Percentiles rank a stretch among this genome's conserved stretches.
Conservation (phyloP, 2,329 filamentous ascomycete genomes). For the Fusarium marasasianum region DNA sequence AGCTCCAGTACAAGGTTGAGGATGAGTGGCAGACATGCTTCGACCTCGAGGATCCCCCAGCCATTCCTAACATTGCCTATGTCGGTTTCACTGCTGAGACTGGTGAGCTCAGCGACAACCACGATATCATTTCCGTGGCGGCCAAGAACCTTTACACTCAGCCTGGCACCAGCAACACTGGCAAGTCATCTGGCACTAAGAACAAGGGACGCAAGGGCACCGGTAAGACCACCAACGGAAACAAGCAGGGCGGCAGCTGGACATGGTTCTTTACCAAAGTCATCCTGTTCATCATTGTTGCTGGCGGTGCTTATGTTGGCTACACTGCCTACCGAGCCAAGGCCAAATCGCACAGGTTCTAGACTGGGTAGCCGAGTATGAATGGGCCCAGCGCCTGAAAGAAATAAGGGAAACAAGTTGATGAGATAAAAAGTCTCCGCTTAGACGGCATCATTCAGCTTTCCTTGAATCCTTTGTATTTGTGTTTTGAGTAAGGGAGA, state of each 20-base stretch:
- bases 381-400: neutral
- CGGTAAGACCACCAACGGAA: constrained; percentile 45
- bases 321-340: constrained; percentile 83
- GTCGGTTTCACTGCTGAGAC: constrained; percentile 88
- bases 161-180: constrained; percentile 54
- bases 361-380: constrained; percentile 27
- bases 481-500: constrained; percentile 28
- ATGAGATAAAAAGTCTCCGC: constrained; percentile 13
- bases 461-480: constrained; percentile 22
- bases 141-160: constrained; percentile 87
- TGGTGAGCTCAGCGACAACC: constrained; percentile 95
- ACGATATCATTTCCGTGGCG: constrained; percentile 90
- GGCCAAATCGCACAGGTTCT: constrained; percentile 68
- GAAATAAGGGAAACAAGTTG: constrained; percentile 1
- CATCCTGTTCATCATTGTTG: constrained; percentile 74
- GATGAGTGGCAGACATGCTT: constrained; percentile 93
- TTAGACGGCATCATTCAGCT: constrained; percentile 22
- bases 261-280: constrained; percentile 80
- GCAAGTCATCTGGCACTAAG: constrained; percentile 49
- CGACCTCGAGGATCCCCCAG: constrained; percentile 73
- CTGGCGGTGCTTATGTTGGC: constrained; percentile 83
- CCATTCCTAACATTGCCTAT: constrained; percentile 81
- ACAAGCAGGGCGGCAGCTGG: constrained; percentile 62
- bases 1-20: constrained; percentile 93
- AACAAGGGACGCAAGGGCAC: constrained; percentile 50